Conservation (phyloP, 331 rosid genomes). For the Cydonia oblonga region DNA sequence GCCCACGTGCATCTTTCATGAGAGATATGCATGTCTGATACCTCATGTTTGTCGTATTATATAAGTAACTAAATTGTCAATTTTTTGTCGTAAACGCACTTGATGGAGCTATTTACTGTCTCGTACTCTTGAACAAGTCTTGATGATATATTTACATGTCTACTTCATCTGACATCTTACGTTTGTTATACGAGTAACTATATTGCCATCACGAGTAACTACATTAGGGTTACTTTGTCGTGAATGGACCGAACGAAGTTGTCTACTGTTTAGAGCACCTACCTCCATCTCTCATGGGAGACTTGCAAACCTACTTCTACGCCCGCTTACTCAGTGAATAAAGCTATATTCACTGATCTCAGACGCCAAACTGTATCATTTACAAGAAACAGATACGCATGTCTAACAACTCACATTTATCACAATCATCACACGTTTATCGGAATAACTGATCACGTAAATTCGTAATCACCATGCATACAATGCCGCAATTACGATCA, state of each 20-base stretch:
- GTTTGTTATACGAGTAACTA: background rate
- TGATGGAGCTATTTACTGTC: background rate
- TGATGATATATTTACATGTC: background rate
- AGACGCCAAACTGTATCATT: too few relatives aligned
- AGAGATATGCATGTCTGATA: too few relatives aligned
- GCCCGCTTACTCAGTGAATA: background rate
- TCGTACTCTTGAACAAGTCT: background rate
- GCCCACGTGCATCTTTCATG: fast-evolving
- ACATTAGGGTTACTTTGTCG: background rate
- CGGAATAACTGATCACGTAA: background rate
- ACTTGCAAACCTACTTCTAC: background rate
- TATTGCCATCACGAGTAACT: background rate
- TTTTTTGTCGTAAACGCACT: background rate
- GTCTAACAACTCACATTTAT: fast-evolving
- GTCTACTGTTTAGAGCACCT: background rate
- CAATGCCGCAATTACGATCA: background rate
- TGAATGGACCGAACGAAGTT: background rate
- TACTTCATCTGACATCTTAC: background rate
- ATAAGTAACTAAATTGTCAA: background rate
- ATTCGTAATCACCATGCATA: background rate
- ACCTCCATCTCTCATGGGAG: background rate
- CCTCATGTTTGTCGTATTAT: background rate
- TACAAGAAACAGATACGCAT: background rate
- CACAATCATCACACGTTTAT: too few relatives aligned
- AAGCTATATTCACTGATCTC: too few relatives aligned